These are phyloP conservation scores for Inosperma sp. DNA, from an alignment of 768 basidiomycete species.

Conservation along the genomic window DNA sequence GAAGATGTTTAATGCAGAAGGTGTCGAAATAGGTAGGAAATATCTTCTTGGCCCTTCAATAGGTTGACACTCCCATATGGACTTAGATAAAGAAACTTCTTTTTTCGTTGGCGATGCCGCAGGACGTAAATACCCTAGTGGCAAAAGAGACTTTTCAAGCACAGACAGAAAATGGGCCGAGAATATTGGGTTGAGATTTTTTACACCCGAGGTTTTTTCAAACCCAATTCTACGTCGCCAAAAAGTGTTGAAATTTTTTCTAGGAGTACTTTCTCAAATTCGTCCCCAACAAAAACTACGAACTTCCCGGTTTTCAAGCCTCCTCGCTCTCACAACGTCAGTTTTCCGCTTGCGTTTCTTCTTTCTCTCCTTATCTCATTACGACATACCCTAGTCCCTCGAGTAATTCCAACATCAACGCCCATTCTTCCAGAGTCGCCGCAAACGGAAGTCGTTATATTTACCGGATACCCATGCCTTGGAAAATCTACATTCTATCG, in stretches of 20 bases:
- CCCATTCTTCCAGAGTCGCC: constrained; percentile 42
- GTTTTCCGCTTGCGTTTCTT: constrained; percentile 13
- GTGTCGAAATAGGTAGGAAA: constrained; percentile 56
- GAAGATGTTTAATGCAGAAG: constrained; percentile 51
- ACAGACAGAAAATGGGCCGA: constrained; percentile 84
- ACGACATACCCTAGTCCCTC: constrained; percentile 37
- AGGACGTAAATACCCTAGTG: constrained; percentile 50
- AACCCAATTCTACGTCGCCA: neutral
- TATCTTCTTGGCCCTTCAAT: neutral
- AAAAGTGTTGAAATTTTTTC: neutral
- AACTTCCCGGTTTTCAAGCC: constrained; percentile 66
- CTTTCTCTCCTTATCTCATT: neutral
- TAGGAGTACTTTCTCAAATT: constrained; percentile 78
- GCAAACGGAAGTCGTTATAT: constrained; percentile 43
- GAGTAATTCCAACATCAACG: constrained; percentile 45
- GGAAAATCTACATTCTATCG: constrained; percentile 85
- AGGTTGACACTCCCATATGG: neutral
- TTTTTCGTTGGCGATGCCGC: constrained; percentile 92
- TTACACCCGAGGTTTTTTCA: constrained; percentile 86
- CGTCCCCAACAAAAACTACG: constrained; percentile 37
- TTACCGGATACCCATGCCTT: constrained; percentile 49
- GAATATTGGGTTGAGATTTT: constrained; percentile 69
- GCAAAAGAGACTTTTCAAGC: constrained; percentile 63
- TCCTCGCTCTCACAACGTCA: constrained; percentile 39
- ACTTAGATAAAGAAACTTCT: constrained; percentile 55